Percentiles rank a stretch among this genome's conserved stretches.
Evolutionary conservation across 371 early-diverging fungal genomes (phyloP).

Genomic region (Globomyces sp.): DNA sequence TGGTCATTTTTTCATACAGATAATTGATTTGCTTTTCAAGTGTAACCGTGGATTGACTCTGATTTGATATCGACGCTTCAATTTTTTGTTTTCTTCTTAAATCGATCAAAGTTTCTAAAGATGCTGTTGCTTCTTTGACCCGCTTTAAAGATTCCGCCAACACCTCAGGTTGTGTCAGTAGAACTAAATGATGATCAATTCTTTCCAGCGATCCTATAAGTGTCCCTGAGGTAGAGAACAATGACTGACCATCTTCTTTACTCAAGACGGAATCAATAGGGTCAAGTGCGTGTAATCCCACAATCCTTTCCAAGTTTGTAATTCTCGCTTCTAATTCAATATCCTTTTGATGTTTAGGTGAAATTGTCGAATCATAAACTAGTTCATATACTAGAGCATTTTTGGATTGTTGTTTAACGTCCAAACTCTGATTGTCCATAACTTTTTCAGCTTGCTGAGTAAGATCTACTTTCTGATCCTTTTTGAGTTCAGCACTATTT

Average conservation of each 20-base stretch:
- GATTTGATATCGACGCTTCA: constrained; percentile 17
- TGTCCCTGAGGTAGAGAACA: constrained; percentile 31
- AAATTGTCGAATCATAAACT: constrained; percentile 11
- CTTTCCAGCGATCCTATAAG: constrained; percentile 70
- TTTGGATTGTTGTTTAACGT: too few species aligned
- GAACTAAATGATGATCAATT: constrained; percentile 73
- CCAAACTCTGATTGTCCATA: background rate
- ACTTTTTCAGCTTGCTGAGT: constrained; percentile 1
- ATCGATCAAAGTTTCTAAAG: constrained; percentile 75
- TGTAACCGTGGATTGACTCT: background rate
- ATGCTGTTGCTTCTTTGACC: constrained; percentile 65
- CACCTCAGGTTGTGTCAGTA: constrained; percentile 76
- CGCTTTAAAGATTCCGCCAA: constrained; percentile 72
- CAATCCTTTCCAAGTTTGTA: constrained; percentile 69
- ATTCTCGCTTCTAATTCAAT: constrained; percentile 77
- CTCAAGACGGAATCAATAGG: constrained; percentile 21
- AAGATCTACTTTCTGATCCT: too few species aligned
- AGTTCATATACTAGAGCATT: background rate
- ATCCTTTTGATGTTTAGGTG: constrained; percentile 1
- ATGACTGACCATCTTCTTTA: constrained; percentile 22
- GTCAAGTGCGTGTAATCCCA: constrained; percentile 62
- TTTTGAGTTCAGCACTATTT: too few species aligned
- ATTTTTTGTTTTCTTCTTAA: constrained; percentile 39
- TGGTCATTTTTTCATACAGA: constrained; percentile 68
- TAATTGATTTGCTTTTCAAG: constrained; percentile 57